These are phyloP conservation scores for Mycosphaerella sp. DNA, from an alignment of 2,329 filamentous ascomycete genomes.

Conservation along the genomic window DNA sequence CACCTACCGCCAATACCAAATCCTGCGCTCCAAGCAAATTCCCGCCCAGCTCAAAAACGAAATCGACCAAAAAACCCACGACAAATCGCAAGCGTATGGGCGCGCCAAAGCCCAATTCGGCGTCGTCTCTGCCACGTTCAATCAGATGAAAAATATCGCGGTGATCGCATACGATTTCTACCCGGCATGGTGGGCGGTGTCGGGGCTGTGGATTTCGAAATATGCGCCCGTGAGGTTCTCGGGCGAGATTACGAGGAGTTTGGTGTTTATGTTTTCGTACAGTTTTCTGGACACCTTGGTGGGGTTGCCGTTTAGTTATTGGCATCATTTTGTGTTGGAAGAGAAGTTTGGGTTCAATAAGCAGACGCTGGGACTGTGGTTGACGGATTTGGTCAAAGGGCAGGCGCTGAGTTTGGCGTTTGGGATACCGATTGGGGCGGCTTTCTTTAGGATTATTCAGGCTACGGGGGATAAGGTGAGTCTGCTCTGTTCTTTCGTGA, in stretches of 20 bases:
- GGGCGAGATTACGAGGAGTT: slow-evolving; percentile 88
- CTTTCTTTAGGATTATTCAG: slow-evolving; percentile 88
- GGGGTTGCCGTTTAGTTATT: slow-evolving; percentile 75
- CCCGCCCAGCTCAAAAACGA: slow-evolving; percentile 85
- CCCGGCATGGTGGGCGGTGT: slow-evolving; percentile 80
- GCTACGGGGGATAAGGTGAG: slow-evolving; percentile 68
- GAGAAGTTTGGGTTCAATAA: slow-evolving; percentile 99
- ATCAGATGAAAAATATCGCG: slow-evolving; percentile 79
- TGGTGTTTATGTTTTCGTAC: slow-evolving; percentile 86
- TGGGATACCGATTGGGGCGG: slow-evolving; percentile 81
- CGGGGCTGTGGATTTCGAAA: slow-evolving; percentile 65
- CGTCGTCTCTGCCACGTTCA: slow-evolving; percentile 73
- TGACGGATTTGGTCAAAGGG: slow-evolving; percentile 86
- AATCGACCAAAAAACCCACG: slow-evolving; percentile 81
- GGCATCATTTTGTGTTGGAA: slow-evolving; percentile 92
- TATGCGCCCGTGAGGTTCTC: slow-evolving; percentile 67
- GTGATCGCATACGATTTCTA: slow-evolving; percentile 89
- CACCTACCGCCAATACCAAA: slow-evolving; percentile 79
- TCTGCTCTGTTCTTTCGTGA: neutral
- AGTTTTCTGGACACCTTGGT: slow-evolving; percentile 74
- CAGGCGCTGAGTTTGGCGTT: slow-evolving; percentile 75
- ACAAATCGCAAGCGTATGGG: slow-evolving; percentile 80
- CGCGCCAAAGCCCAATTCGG: slow-evolving; percentile 90
- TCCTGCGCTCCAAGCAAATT: slow-evolving; percentile 71
- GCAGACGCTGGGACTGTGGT: slow-evolving; percentile 81